Evolutionary conservation across 176 grass and related monocot species (phyloP).

Genomic region (Eragrostis nindensis): DNA sequence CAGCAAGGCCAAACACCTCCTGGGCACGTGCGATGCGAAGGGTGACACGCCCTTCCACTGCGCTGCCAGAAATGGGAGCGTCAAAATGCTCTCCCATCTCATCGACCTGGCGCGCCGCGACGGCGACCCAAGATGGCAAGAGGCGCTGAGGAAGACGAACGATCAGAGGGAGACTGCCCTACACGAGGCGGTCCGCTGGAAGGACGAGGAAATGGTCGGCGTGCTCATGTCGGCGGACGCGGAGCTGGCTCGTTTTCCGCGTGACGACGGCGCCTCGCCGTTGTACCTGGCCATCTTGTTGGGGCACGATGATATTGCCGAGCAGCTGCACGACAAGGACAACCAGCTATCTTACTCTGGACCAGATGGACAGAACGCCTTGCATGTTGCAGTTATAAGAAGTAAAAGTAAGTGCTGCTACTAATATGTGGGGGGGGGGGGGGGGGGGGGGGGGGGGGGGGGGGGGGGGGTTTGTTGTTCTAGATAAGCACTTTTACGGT

Average conservation of each 20-base stretch:
- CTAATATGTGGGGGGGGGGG: too few species aligned
- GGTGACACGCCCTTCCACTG: conserved; percentile 23
- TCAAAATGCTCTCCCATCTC: not conserved
- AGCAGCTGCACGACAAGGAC: not conserved
- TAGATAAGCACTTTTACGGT: too few species aligned
- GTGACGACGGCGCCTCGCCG: not conserved
- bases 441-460: too few species aligned
- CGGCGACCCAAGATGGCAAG: not conserved
- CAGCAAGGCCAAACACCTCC: not conserved
- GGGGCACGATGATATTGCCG: not conserved
- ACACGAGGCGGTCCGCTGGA: conserved; percentile 15
- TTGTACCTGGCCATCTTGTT: conserved; percentile 29
- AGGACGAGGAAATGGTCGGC: not conserved
- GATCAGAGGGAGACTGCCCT: conserved; percentile 3
- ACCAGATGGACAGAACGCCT: conserved; percentile 22
- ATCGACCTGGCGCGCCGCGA: not conserved
- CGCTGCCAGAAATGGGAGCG: not conserved
- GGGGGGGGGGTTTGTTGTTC: too few species aligned
- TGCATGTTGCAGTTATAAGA: conserved; percentile 22
- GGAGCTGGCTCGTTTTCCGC: not conserved
- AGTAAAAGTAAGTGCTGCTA: not conserved
- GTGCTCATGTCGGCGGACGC: not conserved
- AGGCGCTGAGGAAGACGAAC: not conserved
- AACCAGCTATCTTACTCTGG: conserved; percentile 13
- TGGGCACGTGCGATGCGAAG: not conserved